These are phyloP conservation scores for Ceratocystiopsis minuta DNA, from an alignment of 2,329 filamentous ascomycete genomes.

Conservation along the genomic window DNA sequence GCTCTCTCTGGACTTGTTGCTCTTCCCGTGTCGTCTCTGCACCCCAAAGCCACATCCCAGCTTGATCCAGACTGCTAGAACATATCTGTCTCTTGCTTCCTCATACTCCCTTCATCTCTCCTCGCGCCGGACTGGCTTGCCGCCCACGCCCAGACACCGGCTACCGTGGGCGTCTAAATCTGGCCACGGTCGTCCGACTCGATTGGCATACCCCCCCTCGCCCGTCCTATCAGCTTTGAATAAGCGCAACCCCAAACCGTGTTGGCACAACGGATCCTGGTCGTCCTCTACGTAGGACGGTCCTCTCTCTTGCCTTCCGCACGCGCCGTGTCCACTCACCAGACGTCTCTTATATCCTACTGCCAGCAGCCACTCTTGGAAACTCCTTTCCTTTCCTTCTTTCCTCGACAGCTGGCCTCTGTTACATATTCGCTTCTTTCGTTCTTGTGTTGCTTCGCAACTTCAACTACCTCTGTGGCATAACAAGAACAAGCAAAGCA, in stretches of 20 bases:
- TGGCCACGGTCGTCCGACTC: slow-evolving; percentile 16
- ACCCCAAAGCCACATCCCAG: background rate
- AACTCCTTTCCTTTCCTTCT: slow-evolving; percentile 32
- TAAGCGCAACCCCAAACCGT: slow-evolving; percentile 6
- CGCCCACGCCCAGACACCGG: slow-evolving; percentile 11
- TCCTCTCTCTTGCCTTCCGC: slow-evolving; percentile 15
- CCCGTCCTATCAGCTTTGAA: slow-evolving; percentile 24
- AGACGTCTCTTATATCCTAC: too few relatives aligned
- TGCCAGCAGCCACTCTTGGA: slow-evolving; percentile 6
- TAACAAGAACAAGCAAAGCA: background rate
- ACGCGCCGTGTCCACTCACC: too few relatives aligned
- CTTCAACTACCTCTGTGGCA: background rate
- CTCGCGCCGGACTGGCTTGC: slow-evolving; percentile 7
- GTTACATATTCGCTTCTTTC: slow-evolving; percentile 17
- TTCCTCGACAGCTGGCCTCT: slow-evolving; percentile 14
- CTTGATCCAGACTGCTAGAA: background rate
- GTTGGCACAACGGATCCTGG: slow-evolving; percentile 19
- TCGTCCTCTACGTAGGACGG: slow-evolving; percentile 17
- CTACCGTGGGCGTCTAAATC: slow-evolving; percentile 26
- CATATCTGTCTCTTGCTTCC: background rate
- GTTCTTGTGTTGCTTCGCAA: slow-evolving; percentile 16
- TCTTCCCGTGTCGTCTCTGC: too few relatives aligned
- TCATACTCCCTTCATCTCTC: slow-evolving; percentile 5
- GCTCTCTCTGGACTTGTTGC: too few relatives aligned
- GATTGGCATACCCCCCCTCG: slow-evolving; percentile 17